phyloP scores from a whole-genome alignment of 495 filamentous ascomycete genomes.

The Chaetomium tenue region DNA sequence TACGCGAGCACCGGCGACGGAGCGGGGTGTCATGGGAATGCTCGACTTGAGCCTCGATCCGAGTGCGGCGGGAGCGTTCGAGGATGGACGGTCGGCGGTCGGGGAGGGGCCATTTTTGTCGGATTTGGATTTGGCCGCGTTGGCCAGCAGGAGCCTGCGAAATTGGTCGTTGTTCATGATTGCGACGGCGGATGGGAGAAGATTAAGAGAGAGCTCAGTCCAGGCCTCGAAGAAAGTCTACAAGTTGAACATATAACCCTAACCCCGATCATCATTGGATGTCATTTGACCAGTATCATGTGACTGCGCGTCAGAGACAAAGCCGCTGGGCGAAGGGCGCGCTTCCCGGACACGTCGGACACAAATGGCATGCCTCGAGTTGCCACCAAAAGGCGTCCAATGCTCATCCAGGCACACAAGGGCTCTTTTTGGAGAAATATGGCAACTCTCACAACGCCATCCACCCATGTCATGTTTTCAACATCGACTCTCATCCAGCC shows the following conservation, averaged over 20 bases:
- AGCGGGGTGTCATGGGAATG: conserved; percentile 86
- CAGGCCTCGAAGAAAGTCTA: neutral
- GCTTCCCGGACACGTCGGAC: conserved; percentile 13
- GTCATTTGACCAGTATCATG: neutral
- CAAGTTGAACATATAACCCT: neutral
- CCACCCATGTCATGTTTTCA: neutral
- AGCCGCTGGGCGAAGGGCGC: conserved; percentile 6
- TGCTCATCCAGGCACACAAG: too few species aligned
- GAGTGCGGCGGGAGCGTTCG: conserved; percentile 44
- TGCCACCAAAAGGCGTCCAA: conserved; percentile 8
- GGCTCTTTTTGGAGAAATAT: neutral
- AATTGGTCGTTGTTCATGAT: conserved; percentile 97
- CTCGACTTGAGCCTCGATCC: conserved; percentile 68
- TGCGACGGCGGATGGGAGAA: neutral
- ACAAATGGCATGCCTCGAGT: neutral
- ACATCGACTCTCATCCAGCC: neutral
- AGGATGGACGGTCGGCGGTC: conserved; percentile 27
- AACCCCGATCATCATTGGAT: neutral
- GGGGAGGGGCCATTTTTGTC: conserved; percentile 42
- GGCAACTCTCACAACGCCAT: neutral
- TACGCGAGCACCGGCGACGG: conserved; percentile 54
- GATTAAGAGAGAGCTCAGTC: neutral
- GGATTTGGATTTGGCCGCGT: conserved; percentile 39
- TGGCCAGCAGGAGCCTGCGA: conserved; percentile 71
- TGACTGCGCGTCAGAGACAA: conserved; percentile 12